These are phyloP conservation scores for Aureobasidium uvarum DNA, from an alignment of 2,329 filamentous ascomycete genomes.

Conservation along the genomic window DNA sequence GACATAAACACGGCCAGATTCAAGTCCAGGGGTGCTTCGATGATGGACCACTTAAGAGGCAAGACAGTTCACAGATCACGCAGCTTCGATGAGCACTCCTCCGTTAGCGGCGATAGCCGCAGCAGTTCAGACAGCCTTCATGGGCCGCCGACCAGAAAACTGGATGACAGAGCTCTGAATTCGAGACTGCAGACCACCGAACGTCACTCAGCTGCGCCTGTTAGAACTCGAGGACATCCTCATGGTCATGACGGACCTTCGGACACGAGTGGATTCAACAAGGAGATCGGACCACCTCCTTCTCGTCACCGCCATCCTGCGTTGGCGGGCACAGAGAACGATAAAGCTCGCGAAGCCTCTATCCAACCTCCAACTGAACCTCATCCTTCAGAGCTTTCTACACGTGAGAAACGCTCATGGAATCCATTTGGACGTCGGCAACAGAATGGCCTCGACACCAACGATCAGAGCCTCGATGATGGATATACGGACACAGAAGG, in stretches of 20 bases:
- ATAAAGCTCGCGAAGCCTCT: slow-evolving; percentile 4
- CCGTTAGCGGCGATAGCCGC: background rate
- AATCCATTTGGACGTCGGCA: slow-evolving; percentile 4
- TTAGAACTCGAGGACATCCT: background rate
- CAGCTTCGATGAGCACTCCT: background rate
- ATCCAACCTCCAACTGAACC: background rate
- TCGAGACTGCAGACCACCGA: slow-evolving; percentile 15
- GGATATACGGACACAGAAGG: slow-evolving; percentile 31
- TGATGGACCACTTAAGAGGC: slow-evolving; percentile 31
- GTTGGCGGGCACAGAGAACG: slow-evolving; percentile 16
- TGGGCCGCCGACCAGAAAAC: background rate
- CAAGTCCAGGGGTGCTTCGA: slow-evolving; percentile 27
- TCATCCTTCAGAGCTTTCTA: slow-evolving; percentile 13
- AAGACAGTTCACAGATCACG: background rate
- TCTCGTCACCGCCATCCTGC: slow-evolving; percentile 1
- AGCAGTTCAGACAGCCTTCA: slow-evolving; percentile 5
- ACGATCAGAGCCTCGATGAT: background rate
- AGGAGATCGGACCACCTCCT: slow-evolving; percentile 1
- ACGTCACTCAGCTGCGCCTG: background rate
- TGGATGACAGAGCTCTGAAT: slow-evolving; percentile 6
- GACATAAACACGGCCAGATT: slow-evolving; percentile 35
- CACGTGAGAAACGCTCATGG: slow-evolving; percentile 11
- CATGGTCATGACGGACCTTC: background rate
- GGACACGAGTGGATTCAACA: background rate
- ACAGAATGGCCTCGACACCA: background rate